Evolutionary conservation across 495 filamentous ascomycete species (phyloP).

Genomic region (Entonaema liquescens): DNA sequence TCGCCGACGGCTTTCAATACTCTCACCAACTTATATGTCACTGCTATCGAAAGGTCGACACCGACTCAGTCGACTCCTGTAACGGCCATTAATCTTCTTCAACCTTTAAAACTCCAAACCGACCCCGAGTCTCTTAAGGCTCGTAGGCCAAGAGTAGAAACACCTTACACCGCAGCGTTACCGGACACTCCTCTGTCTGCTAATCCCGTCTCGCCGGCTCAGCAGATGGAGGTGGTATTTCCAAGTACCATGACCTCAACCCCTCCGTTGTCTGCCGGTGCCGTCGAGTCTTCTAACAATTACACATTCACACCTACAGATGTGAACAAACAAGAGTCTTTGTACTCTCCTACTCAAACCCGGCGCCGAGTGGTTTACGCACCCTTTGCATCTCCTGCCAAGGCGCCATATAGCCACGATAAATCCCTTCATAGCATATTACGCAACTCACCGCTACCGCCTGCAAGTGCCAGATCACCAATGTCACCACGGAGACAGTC

Average conservation of each 20-base stretch:
- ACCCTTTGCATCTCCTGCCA: conserved; percentile 15
- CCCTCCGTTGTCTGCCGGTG: conserved; percentile 59
- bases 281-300: conserved; percentile 49
- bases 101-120: conserved; percentile 59
- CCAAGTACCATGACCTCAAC: conserved; percentile 60
- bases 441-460: conserved; percentile 75
- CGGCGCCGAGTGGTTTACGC: conserved; percentile 40
- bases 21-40: conserved; percentile 79
- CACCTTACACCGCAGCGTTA: conserved; percentile 52
- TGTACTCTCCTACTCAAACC: conserved; percentile 34
- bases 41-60: conserved; percentile 70
- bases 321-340: conserved; percentile 20
- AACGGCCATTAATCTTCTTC: conserved; percentile 52
- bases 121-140: conserved; percentile 41
- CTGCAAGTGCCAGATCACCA: conserved; percentile 53
- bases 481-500: conserved; percentile 58
- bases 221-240: conserved; percentile 50
- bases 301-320: conserved; percentile 51
- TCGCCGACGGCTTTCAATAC: conserved; percentile 86
- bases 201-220: conserved; percentile 53
- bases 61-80: conserved; percentile 55
- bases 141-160: conserved; percentile 43
- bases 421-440: conserved; percentile 75
- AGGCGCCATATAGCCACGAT: conserved; percentile 70
- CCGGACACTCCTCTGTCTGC: conserved; percentile 58